Conservation (phyloP, 2,329 filamentous ascomycete genomes). For the Aaosphaeria pasadenensis region DNA sequence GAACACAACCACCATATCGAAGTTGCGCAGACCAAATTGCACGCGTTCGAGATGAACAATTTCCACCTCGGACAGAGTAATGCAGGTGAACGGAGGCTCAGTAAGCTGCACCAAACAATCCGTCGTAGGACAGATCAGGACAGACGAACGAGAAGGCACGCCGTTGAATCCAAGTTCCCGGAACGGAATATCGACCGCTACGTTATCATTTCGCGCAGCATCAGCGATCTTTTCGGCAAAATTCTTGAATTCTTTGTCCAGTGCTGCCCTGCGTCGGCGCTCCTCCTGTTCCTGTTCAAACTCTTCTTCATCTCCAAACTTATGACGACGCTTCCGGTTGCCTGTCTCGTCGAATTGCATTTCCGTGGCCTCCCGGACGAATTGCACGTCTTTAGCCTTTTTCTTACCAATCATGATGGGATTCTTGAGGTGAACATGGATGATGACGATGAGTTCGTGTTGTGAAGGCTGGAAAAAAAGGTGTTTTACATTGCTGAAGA, state of each 20-base stretch:
- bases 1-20: slow-evolving; percentile 97
- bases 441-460: slow-evolving; percentile 94
- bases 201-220: slow-evolving; percentile 83
- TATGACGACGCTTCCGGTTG: slow-evolving; percentile 95
- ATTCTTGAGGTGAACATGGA: slow-evolving; percentile 96
- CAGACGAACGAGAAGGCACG: slow-evolving; percentile 92
- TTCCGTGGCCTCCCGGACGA: slow-evolving; percentile 95
- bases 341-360: slow-evolving; percentile 99
- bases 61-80: slow-evolving; percentile 94
- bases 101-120: slow-evolving; percentile 97
- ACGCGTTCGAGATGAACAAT: slow-evolving; percentile 95
- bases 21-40: slow-evolving; percentile 95
- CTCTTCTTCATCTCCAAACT: slow-evolving; percentile 96
- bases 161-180: slow-evolving; percentile 95
- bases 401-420: slow-evolving; percentile 98
- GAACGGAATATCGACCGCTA: slow-evolving; percentile 95
- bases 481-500: slow-evolving; percentile 98
- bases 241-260: slow-evolving; percentile 92
- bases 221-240: slow-evolving; percentile 98
- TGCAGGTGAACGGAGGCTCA: slow-evolving; percentile 92
- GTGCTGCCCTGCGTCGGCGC: slow-evolving; percentile 80
- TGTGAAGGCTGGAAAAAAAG: slow-evolving; percentile 98
- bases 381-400: slow-evolving; percentile 98
- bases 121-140: slow-evolving; percentile 92
- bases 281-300: slow-evolving; percentile 99